phyloP scores from a whole-genome alignment of 1,284 basidiomycete genomes.

The Retiboletus flavoniger region DNA sequence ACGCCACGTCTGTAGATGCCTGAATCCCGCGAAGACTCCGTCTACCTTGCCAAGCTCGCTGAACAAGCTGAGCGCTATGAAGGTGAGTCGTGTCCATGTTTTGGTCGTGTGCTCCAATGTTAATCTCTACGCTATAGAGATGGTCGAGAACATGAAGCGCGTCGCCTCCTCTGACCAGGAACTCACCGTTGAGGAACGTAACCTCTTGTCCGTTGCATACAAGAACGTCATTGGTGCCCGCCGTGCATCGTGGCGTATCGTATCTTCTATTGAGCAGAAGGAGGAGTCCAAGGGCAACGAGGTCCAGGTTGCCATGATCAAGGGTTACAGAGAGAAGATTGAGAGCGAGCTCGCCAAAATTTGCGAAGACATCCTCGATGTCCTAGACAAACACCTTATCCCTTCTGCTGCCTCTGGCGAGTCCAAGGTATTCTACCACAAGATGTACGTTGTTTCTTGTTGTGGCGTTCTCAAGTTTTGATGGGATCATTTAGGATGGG shows the following conservation, averaged over 20 bases:
- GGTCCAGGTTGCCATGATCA: slow-evolving; percentile 98
- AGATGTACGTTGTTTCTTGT: slow-evolving; percentile 73
- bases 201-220: slow-evolving; percentile 98
- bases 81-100: slow-evolving; percentile 52
- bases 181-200: slow-evolving; percentile 99
- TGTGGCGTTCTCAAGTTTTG: neutral
- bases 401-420: slow-evolving; percentile 97
- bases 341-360: slow-evolving; percentile 98
- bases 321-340: slow-evolving; percentile 98
- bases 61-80: slow-evolving; percentile 99
- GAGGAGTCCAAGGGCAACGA: slow-evolving; percentile 99
- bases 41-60: slow-evolving; percentile 99
- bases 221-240: slow-evolving; percentile 99
- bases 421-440: slow-evolving; percentile 99
- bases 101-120: slow-evolving; percentile 12
- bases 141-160: slow-evolving; percentile 99
- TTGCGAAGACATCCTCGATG: slow-evolving; percentile 99
- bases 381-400: slow-evolving; percentile 99
- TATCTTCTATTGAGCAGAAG: slow-evolving; percentile 99
- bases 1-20: slow-evolving; percentile 57
- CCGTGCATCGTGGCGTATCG: slow-evolving; percentile 98
- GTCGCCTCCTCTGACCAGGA: slow-evolving; percentile 97
- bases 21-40: slow-evolving; percentile 91
- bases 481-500: slow-evolving; percentile 77
- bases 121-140: slow-evolving; percentile 57